These are phyloP conservation scores for Trichocladium uniseriatum DNA, from an alignment of 495 filamentous ascomycete genomes.

Conservation along the genomic window DNA sequence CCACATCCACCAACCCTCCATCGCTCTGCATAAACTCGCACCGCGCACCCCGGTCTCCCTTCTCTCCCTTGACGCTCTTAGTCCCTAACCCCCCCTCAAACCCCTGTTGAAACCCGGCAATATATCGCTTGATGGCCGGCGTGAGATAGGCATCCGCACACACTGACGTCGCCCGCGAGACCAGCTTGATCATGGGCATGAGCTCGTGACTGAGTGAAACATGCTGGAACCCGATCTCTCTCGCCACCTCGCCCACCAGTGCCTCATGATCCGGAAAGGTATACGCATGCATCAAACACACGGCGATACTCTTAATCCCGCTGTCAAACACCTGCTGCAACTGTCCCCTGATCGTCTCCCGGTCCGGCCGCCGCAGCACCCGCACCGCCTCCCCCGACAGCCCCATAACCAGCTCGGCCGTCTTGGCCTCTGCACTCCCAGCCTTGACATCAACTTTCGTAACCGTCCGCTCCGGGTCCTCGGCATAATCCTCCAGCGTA, in stretches of 20 bases:
- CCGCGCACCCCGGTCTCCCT: conserved; percentile 48
- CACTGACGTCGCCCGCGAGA: conserved; percentile 80
- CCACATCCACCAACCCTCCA: conserved; percentile 68
- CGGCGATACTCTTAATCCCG: conserved; percentile 61
- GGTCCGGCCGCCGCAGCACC: conserved; percentile 51
- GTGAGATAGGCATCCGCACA: conserved; percentile 96
- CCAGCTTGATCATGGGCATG: conserved; percentile 93
- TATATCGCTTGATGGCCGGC: conserved; percentile 92
- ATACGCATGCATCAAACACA: conserved; percentile 75
- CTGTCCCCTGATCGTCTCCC: conserved; percentile 42
- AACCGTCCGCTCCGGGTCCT: conserved; percentile 56
- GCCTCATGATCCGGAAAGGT: conserved; percentile 69
- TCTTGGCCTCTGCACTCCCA: conserved; percentile 34
- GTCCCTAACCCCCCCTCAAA: conserved; percentile 63
- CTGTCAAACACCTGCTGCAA: conserved; percentile 51
- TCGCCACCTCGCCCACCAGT: conserved; percentile 56
- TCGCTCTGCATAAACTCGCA: conserved; percentile 88
- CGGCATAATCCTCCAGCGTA: conserved; percentile 80
- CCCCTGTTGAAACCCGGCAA: conserved; percentile 72
- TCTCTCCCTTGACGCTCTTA: conserved; percentile 50
- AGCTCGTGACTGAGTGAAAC: conserved; percentile 65
- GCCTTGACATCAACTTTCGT: conserved; percentile 42
- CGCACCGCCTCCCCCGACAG: conserved; percentile 62
- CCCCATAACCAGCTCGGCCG: conserved; percentile 52
- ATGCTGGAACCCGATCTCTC: conserved; percentile 65